Evolutionary conservation across 148 eudicot genomes (phyloP), one percentile per base, ranked within the genome.

Genomic region (Rhododendron ferrugineum): DNA sequence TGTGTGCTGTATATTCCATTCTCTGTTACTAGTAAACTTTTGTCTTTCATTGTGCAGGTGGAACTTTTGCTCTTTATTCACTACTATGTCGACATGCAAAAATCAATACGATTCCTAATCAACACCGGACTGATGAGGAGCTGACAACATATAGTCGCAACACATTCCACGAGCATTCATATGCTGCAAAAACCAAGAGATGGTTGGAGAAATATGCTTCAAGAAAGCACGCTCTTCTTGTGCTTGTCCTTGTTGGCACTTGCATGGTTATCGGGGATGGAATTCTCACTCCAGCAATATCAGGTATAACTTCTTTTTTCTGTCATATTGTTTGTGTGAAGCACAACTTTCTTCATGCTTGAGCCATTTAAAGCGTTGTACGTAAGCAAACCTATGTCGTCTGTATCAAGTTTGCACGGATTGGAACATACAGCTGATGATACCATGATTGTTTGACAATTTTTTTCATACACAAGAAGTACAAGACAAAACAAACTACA

Each of bases 221-320:
- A 16, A 89, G 98, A 88, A 95, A 91, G 87, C 94, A 89, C 86
- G 87, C 89, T 23, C 96, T 97, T 88, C 99, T 97, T 87, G 83
- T 97, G 4, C 91, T 97, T 64, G 99, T 95, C 86, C 93, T 97
- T 49, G 93, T 92, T 72, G 99, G 98, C 80, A 93, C 99, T 77
- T 95, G 98, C 92, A 97, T 92, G 98, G 93, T 94, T 64, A 93
- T 97, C 79, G 99, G 99, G 32, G 99, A 97, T 89, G 99, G 98
- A 58, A 95, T 97, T 88, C 94, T 97, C 79, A 97, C 99, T 86
- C 98, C 99, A 62, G 98, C 98, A 83, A 97, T 97, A 88, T 97
- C 99, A 87, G 99, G 99, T 97, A 90, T 87, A 74, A 26, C 16
- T 80, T 54, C 64, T 56, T 82, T 2, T 28, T 26, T 36, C 13